phyloP scores from a whole-genome alignment of 257 asterid genomes.

The Plectranthus barbatus region DNA sequence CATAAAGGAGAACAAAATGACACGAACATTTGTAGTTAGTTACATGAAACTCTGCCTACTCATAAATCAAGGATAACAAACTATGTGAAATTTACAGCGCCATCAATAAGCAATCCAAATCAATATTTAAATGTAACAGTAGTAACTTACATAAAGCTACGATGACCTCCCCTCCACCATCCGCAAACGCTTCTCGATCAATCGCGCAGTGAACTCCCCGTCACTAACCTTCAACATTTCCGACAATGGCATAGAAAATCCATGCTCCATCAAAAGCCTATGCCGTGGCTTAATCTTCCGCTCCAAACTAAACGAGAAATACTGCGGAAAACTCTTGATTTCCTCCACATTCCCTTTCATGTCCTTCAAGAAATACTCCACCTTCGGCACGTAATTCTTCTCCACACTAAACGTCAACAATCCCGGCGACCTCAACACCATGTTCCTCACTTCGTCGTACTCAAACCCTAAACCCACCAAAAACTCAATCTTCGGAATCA shows the following conservation, averaged over 20 bases:
- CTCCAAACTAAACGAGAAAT: constrained; percentile 77
- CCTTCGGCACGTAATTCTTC: constrained; percentile 69
- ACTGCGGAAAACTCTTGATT: constrained; percentile 80
- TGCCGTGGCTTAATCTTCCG: constrained; percentile 70
- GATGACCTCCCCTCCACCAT: constrained; percentile 25
- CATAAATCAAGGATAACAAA: background rate
- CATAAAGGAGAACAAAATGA: background rate
- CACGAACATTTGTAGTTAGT: background rate
- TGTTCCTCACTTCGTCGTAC: constrained; percentile 44
- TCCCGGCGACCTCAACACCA: constrained; percentile 88
- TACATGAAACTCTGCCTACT: background rate
- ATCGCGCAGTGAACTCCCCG: constrained; percentile 52
- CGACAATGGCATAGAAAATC: constrained; percentile 37
- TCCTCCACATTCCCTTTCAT: constrained; percentile 70
- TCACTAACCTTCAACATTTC: constrained; percentile 82
- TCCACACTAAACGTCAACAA: constrained; percentile 81
- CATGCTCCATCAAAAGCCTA: constrained; percentile 47
- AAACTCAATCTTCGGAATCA: constrained; percentile 58
- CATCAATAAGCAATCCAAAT: background rate
- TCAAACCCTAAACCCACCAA: constrained; percentile 53
- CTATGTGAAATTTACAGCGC: background rate
- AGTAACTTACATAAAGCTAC: constrained; percentile 27
- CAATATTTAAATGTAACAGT: constrained; percentile 7
- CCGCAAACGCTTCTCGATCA: constrained; percentile 48
- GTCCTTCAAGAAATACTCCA: constrained; percentile 55